phyloP scores from a whole-genome alignment of 768 basidiomycete genomes.

The Macrolepiota dolichaula region DNA sequence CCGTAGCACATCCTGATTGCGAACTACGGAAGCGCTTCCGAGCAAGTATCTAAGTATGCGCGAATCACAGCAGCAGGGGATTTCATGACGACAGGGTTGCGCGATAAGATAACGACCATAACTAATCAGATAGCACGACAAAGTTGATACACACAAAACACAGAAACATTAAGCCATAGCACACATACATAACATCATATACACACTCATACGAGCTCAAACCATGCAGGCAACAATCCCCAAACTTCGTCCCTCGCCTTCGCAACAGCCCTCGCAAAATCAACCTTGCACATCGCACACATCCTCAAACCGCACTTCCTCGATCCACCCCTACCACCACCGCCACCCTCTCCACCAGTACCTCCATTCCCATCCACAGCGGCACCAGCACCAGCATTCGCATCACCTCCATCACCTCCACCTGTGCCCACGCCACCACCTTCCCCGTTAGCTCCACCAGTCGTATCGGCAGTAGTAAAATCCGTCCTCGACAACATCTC shows the following conservation, averaged over 20 bases:
- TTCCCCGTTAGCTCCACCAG: slow-evolving; percentile 11
- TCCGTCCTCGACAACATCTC: slow-evolving; percentile 74
- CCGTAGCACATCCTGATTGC: background rate
- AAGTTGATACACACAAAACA: background rate
- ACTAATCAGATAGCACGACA: background rate
- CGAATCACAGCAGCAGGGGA: background rate
- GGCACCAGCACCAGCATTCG: too few relatives aligned
- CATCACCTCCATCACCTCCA: background rate
- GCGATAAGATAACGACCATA: background rate
- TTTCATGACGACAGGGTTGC: background rate
- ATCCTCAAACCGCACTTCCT: slow-evolving; percentile 29
- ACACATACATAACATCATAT: background rate
- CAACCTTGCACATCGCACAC: slow-evolving; percentile 28
- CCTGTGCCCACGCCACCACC: slow-evolving; percentile 41
- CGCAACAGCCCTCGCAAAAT: slow-evolving; percentile 46
- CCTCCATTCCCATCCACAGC: too few relatives aligned
- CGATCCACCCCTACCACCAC: background rate
- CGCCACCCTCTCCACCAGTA: too few relatives aligned
- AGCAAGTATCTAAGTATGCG: background rate
- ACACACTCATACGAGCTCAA: slow-evolving; percentile 36
- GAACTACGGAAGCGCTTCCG: background rate
- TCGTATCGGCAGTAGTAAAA: slow-evolving; percentile 65
- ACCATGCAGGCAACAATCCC: slow-evolving; percentile 60
- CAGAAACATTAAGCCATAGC: background rate
- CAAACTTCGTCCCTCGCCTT: slow-evolving; percentile 61